phyloP scores from a whole-genome alignment of 2,329 filamentous ascomycete species.

The Dothiorella sarmentorum region DNA sequence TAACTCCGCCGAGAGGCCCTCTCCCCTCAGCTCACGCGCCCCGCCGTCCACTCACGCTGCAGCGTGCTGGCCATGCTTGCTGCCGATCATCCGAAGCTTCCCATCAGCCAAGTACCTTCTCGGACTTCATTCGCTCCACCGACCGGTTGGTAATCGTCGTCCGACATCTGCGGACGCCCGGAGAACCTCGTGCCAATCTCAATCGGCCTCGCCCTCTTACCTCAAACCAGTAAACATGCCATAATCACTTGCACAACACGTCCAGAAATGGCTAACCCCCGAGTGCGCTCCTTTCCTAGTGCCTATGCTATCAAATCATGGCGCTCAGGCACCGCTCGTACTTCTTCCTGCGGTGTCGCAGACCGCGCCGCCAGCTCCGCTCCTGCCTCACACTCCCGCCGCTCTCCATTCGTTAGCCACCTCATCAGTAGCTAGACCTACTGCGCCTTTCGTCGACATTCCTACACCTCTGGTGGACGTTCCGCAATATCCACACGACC shows the following conservation, averaged over 20 bases:
- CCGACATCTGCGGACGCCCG: conserved; percentile 7
- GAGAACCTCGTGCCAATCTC: conserved; percentile 6
- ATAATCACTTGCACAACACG: neutral
- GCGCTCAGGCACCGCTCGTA: conserved; percentile 19
- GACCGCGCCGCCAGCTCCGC: neutral
- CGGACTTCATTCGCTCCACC: neutral
- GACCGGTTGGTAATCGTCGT: neutral
- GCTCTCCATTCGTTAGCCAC: conserved; percentile 3
- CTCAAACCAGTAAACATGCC: conserved; percentile 13
- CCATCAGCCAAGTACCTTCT: neutral
- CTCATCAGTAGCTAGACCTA: conserved; percentile 9
- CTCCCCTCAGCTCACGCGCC: neutral
- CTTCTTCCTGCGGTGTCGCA: conserved; percentile 4
- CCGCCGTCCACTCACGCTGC: neutral
- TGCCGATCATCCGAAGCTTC: conserved; percentile 14
- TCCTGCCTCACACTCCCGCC: conserved; percentile 3
- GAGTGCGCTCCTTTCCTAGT: conserved; percentile 5
- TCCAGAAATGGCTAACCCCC: conserved; percentile 13
- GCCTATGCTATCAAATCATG: conserved; percentile 14
- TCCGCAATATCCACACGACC: neutral
- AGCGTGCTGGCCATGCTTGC: conserved; percentile 7
- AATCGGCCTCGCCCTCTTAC: neutral
- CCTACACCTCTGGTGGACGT: conserved; percentile 19
- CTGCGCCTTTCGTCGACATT: conserved; percentile 10
- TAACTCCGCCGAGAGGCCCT: neutral